A percentile compares a stretch with the other conserved stretches of the same genome.
phyloP scores from a whole-genome alignment of 2,329 filamentous ascomycete genomes.

The Penicillium sp. region DNA sequence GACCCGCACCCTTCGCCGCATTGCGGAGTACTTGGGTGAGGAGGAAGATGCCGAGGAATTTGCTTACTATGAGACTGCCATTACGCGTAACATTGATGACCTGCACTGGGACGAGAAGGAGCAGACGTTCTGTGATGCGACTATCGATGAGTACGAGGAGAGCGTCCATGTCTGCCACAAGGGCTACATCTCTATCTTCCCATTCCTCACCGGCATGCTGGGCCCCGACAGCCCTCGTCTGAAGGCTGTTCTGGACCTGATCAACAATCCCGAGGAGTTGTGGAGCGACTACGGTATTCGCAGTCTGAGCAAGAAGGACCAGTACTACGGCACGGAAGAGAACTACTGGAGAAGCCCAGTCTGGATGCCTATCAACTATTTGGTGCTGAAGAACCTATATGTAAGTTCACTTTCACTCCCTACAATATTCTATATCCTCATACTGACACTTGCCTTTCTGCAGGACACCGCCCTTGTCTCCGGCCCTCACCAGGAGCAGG shows the following conservation, averaged over 20 bases:
- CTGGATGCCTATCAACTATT: slow-evolving; percentile 96
- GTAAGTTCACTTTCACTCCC: slow-evolving; percentile 61
- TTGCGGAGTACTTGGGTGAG: slow-evolving; percentile 76
- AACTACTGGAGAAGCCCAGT: slow-evolving; percentile 97
- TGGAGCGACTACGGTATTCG: slow-evolving; percentile 89
- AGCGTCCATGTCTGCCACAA: slow-evolving; percentile 90
- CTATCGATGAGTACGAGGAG: slow-evolving; percentile 94
- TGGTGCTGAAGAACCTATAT: slow-evolving; percentile 77
- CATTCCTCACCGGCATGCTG: slow-evolving; percentile 84
- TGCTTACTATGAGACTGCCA: slow-evolving; percentile 73
- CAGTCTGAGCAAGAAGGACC: slow-evolving; percentile 82
- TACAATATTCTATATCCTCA: background rate
- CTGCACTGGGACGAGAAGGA: slow-evolving; percentile 87
- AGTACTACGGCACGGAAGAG: slow-evolving; percentile 86
- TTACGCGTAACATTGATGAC: slow-evolving; percentile 85
- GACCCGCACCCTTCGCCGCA: slow-evolving; percentile 81
- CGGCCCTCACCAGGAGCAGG: slow-evolving; percentile 72
- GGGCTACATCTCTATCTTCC: slow-evolving; percentile 92
- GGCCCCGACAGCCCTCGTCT: slow-evolving; percentile 75
- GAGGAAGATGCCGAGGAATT: slow-evolving; percentile 78
- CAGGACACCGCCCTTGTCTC: slow-evolving; percentile 67
- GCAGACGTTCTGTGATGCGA: slow-evolving; percentile 90
- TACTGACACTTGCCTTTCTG: slow-evolving; percentile 25
- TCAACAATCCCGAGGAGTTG: slow-evolving; percentile 82
- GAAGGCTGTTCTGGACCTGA: slow-evolving; percentile 74